Evolutionary conservation across 2,329 filamentous ascomycete genomes (phyloP).

Genomic region (Pseudogymnoascus sp.): DNA sequence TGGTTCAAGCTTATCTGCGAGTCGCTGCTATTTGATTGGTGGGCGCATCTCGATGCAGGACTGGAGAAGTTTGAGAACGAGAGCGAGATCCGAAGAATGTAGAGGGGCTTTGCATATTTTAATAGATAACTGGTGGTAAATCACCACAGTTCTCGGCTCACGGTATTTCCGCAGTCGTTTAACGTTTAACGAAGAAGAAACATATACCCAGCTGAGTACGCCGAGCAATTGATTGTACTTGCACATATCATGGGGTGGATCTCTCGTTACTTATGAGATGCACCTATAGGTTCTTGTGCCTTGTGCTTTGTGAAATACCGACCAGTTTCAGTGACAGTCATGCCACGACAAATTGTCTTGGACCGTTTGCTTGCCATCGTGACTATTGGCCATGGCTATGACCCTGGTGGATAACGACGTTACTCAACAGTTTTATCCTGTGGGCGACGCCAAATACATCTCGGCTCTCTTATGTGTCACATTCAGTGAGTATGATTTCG

Average conservation of each 20-base stretch:
- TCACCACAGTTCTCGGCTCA: slow-evolving; percentile 1
- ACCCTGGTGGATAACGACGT: background rate
- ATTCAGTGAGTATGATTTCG: background rate
- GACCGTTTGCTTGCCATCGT: background rate
- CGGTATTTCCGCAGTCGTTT: slow-evolving; percentile 8
- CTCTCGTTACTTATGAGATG: background rate
- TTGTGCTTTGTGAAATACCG: slow-evolving; percentile 1
- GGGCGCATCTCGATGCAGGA: slow-evolving; percentile 73
- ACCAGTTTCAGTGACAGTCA: background rate
- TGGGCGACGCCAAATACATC: background rate
- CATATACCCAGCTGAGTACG: background rate
- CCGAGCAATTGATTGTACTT: slow-evolving; percentile 8
- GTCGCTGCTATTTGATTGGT: slow-evolving; percentile 97
- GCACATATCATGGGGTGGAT: background rate
- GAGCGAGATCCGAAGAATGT: slow-evolving; percentile 81
- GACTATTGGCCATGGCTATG: background rate
- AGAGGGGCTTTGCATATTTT: slow-evolving; percentile 13
- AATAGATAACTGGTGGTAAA: slow-evolving; percentile 4
- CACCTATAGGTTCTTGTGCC: background rate
- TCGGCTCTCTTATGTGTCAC: background rate
- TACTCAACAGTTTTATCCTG: background rate
- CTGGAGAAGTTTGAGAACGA: slow-evolving; percentile 83
- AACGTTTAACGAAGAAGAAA: slow-evolving; percentile 9
- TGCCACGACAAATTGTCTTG: background rate
- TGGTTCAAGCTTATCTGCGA: slow-evolving; percentile 99